A percentile compares a stretch with the other conserved stretches of the same genome.
phyloP scores from a whole-genome alignment of 306 rosid genomes.

The Casuarina equisetifolia region DNA sequence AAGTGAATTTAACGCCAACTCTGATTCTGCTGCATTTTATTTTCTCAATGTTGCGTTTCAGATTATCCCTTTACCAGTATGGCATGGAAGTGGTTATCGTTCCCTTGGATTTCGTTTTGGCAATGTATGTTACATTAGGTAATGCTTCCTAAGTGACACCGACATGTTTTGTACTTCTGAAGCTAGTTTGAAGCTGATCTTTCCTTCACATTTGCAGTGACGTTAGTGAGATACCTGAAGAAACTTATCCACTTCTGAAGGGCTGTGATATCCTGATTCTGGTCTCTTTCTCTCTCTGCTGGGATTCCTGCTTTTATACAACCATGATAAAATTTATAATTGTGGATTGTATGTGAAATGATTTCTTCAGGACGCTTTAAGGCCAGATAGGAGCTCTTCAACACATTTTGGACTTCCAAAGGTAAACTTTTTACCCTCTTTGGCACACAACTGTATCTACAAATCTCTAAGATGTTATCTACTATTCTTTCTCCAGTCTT shows the following conservation, averaged over 20 bases:
- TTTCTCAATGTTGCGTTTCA: conserved; percentile 37
- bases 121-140: conserved; percentile 91
- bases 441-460: neutral
- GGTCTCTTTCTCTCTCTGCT: conserved; percentile 40
- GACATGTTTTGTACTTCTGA: neutral
- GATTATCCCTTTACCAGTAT: conserved; percentile 90
- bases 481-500: conserved; percentile 55
- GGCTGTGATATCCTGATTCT: conserved; percentile 73
- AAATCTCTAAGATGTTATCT: conserved; percentile 16
- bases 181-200: conserved; percentile 28
- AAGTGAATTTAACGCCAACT: neutral
- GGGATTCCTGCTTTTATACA: neutral
- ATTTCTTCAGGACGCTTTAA: conserved; percentile 70
- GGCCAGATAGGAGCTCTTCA: conserved; percentile 82
- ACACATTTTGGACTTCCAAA: conserved; percentile 96
- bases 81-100: conserved; percentile 87
- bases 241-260: conserved; percentile 85
- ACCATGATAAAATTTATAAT: conserved; percentile 13
- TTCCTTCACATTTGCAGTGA: conserved; percentile 54
- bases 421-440: conserved; percentile 45
- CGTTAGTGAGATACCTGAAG: conserved; percentile 89
- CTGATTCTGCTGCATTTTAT: conserved; percentile 9
- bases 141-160: conserved; percentile 29
- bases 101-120: conserved; percentile 94
- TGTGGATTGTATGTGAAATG: conserved; percentile 17